Evolutionary conservation across 75 land plant genomes (phyloP), one percentile per base, ranked within the genome.

Genomic region (Cryptomeria japonica): DNA sequence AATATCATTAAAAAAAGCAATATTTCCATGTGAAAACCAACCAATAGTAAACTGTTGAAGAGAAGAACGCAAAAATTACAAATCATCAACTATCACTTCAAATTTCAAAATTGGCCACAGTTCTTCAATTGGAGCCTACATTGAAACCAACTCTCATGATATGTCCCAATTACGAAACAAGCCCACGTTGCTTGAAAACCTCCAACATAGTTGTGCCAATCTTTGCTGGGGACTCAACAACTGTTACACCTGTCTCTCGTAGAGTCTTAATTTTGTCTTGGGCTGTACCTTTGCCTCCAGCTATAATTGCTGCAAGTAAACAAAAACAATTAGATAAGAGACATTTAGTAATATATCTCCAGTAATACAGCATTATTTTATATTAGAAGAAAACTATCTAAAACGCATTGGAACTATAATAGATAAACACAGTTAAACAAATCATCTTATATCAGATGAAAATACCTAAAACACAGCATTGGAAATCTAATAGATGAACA

Each of bases 281-380:
- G 5, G 97, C 97, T n/a, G 97, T 96, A 1, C 97, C 97, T 83
- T 96, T 96, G 14, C 97, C 97, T 14, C 97, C 97, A 10, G 97
- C 94, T 8, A 96, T 96, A 42, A 96, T 96, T 31, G 97, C 97
- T 95, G 90, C 72, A 87, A 39, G 18, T 28, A 90, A 55, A 85
- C 51, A 82, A 82, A 82, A 79, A 19, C 46, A 19, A 79, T 6
- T 12, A 46, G 34, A 46, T 28, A 46, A 34, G 19, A 72, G 77
- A 3, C 34, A 31, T 73, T 73, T 25, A 10, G 3, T 25, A 34
- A 32, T 34, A 32, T 75, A 32, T 75, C 77, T 3, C n/a, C 5
- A 82, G 49, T 32, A 82, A 46, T 25, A 44, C 46, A 79, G n/a
- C 42, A 79, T 41, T 18, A 34, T 19, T 46, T 79, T 41, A 41